phyloP scores from a whole-genome alignment of 306 rosid species.

The Vigna reflexopilosa region DNA sequence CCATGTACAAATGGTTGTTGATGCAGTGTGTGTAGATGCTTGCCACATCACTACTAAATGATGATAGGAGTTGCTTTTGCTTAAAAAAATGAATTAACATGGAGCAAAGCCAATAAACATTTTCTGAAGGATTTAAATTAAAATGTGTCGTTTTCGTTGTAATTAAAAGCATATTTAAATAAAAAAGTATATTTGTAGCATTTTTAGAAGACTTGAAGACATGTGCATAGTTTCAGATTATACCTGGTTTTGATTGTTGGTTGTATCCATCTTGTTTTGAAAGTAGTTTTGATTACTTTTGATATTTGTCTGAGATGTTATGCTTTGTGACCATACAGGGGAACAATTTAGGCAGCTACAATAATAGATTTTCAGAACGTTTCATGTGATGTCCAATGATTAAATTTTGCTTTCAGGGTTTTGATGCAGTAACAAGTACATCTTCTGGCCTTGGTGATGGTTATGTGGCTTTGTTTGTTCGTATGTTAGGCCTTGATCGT shows the following conservation, averaged over 20 bases:
- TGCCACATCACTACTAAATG: not conserved
- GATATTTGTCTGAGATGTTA: not conserved
- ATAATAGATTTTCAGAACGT: not conserved
- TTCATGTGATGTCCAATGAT: conserved; percentile 30
- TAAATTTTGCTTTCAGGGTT: conserved; percentile 56
- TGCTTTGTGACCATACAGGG: not conserved
- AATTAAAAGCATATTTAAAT: not conserved
- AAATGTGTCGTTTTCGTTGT: not conserved
- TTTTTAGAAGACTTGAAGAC: not conserved
- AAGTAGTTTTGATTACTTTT: not conserved
- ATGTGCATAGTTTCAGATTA: conserved; percentile 9
- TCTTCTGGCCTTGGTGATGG: conserved; percentile 62
- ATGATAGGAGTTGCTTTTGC: not conserved
- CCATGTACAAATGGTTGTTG: not conserved
- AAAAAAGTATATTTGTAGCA: not conserved
- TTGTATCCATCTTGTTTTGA: not conserved
- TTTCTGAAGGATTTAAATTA: not conserved
- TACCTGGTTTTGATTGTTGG: conserved; percentile 18
- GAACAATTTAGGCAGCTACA: not conserved
- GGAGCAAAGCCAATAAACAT: not conserved
- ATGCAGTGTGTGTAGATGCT: not conserved
- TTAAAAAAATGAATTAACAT: not conserved
- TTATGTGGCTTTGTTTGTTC: conserved; percentile 77
- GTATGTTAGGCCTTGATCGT: conserved; percentile 87
- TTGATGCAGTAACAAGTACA: conserved; percentile 51